Evolutionary conservation across 345 rosid species (phyloP).

Genomic region (Brassica cretica): DNA sequence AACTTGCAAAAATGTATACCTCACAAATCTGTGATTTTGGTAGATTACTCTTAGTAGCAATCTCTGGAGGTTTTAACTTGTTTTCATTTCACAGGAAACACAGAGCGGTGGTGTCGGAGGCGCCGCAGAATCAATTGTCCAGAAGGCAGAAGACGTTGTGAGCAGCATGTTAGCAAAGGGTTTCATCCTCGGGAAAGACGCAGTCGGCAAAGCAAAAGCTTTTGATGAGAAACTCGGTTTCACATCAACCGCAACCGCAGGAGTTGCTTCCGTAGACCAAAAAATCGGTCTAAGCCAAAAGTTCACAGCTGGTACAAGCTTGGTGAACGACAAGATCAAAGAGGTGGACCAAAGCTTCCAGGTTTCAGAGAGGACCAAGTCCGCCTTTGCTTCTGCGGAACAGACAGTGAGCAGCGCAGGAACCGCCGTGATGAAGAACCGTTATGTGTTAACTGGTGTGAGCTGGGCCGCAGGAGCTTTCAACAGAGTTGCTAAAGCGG

Average conservation of each 20-base stretch:
- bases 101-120: conserved; percentile 37
- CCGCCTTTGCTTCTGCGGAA: conserved; percentile 79
- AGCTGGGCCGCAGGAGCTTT: conserved; percentile 86
- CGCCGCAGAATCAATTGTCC: conserved; percentile 55
- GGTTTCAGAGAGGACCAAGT: conserved; percentile 87
- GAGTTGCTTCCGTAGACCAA: conserved; percentile 74
- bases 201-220: conserved; percentile 72
- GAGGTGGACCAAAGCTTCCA: conserved; percentile 89
- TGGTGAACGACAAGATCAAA: conserved; percentile 75
- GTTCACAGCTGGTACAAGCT: conserved; percentile 67
- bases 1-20: neutral
- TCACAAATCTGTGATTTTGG: neutral
- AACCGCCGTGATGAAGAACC: conserved; percentile 80
- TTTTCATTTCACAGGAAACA: conserved; percentile 42
- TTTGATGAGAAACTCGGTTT: conserved; percentile 81
- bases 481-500: conserved; percentile 76
- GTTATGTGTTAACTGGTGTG: conserved; percentile 72
- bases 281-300: conserved; percentile 79
- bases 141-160: conserved; percentile 91
- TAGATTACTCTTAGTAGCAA: neutral
- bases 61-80: neutral
- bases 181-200: conserved; percentile 82
- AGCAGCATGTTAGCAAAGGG: conserved; percentile 91
- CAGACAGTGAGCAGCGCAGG: conserved; percentile 84
- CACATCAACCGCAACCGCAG: conserved; percentile 78